These are phyloP conservation scores for Chrysanthemum lavandulifolium DNA, from an alignment of 129 eudicot species.

Conservation along the genomic window DNA sequence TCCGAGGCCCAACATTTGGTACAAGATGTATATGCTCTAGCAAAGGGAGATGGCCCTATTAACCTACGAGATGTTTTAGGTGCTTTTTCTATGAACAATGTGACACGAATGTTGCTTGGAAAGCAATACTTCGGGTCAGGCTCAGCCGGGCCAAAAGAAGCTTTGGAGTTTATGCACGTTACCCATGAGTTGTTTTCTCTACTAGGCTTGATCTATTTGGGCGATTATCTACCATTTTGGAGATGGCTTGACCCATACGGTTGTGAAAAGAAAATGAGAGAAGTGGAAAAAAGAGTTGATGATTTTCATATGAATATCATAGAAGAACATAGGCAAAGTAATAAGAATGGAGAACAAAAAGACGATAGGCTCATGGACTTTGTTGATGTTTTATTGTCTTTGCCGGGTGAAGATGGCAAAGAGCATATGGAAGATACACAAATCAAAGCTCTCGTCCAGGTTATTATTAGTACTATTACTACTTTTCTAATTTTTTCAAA, in stretches of 20 bases:
- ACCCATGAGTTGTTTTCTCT: slow-evolving; percentile 88
- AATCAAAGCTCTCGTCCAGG: slow-evolving; percentile 96
- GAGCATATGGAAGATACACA: slow-evolving; percentile 82
- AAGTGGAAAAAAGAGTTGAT: slow-evolving; percentile 87
- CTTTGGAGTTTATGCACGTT: slow-evolving; percentile 87
- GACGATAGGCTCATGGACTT: slow-evolving; percentile 75
- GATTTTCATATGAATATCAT: slow-evolving; percentile 75
- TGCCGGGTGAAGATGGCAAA: slow-evolving; percentile 88
- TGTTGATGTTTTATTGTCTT: slow-evolving; percentile 84
- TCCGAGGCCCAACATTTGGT: slow-evolving; percentile 84
- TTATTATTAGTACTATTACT: neutral
- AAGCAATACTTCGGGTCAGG: slow-evolving; percentile 90
- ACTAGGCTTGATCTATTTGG: slow-evolving; percentile 86
- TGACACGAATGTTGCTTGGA: slow-evolving; percentile 92
- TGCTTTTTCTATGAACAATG: slow-evolving; percentile 94
- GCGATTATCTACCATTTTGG: slow-evolving; percentile 93
- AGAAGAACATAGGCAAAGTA: slow-evolving; percentile 65
- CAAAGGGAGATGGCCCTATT: slow-evolving; percentile 39
- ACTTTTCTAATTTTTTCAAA: neutral
- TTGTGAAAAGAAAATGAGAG: slow-evolving; percentile 93
- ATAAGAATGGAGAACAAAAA: slow-evolving; percentile 25
- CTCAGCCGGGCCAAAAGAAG: slow-evolving; percentile 77
- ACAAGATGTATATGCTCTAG: slow-evolving; percentile 58
- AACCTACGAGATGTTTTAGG: slow-evolving; percentile 84
- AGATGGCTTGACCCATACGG: slow-evolving; percentile 92